These are phyloP conservation scores for Pleurotus salmoneostramineus DNA, from an alignment of 768 basidiomycete genomes.

Conservation along the genomic window DNA sequence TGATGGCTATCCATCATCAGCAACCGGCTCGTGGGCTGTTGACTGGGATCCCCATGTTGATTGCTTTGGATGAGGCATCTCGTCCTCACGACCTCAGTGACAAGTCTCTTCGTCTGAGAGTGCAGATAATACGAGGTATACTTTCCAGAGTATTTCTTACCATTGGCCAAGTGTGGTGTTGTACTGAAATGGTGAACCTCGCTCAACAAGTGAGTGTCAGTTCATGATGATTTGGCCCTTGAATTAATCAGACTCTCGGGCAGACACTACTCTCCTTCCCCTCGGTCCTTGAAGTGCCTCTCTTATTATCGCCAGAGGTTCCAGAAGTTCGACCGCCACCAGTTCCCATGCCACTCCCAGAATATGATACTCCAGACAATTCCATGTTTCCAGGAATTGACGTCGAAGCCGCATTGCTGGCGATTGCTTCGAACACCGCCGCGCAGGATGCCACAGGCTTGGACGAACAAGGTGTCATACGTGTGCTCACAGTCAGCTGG, in stretches of 20 bases:
- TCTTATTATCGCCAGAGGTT: constrained; percentile 26
- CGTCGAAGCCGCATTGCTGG: constrained; percentile 46
- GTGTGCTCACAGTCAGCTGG: constrained; percentile 61
- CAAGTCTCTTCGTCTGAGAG: constrained; percentile 35
- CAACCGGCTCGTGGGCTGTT: constrained; percentile 74
- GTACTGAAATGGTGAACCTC: constrained; percentile 44
- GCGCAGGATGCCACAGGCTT: constrained; percentile 66
- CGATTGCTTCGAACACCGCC: constrained; percentile 46
- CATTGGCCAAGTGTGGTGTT: constrained; percentile 72
- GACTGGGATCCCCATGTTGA: constrained; percentile 80
- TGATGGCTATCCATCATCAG: constrained; percentile 63
- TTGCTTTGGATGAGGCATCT: constrained; percentile 62
- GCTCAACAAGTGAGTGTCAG: constrained; percentile 49
- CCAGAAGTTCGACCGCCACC: constrained; percentile 42
- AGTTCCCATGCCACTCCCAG: constrained; percentile 37
- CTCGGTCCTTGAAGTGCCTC: constrained; percentile 31
- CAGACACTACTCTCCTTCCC: constrained; percentile 46
- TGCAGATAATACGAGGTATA: constrained; percentile 56
- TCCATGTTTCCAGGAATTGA: constrained; percentile 42
- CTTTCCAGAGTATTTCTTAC: constrained; percentile 61
- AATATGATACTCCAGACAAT: constrained; percentile 14
- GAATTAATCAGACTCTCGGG: constrained; percentile 7
- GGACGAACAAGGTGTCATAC: constrained; percentile 51
- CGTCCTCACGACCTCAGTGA: constrained; percentile 38
- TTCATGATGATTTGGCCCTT: constrained; percentile 6